Evolutionary conservation across 2,329 filamentous ascomycete species (phyloP).

Genomic region (Aspergillus puulaauensis): DNA sequence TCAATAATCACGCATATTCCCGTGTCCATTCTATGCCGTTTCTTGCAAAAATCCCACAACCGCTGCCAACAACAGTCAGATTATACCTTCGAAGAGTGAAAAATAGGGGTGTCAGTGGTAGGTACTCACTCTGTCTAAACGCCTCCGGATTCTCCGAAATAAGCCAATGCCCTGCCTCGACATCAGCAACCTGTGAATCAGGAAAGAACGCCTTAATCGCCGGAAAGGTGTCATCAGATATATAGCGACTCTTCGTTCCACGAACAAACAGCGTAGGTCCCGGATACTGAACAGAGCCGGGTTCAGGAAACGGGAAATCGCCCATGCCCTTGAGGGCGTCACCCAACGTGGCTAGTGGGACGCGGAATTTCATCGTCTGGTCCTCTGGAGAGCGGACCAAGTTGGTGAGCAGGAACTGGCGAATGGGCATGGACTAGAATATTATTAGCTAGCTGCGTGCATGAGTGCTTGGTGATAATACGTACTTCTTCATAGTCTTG

Average conservation of each 20-base stretch:
- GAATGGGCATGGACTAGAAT: constrained; percentile 65
- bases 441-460: not conserved
- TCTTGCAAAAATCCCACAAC: constrained; percentile 35
- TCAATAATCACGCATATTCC: not conserved
- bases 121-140: constrained; percentile 38
- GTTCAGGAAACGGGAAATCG: constrained; percentile 82
- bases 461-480: not conserved
- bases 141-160: constrained; percentile 46
- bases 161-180: constrained; percentile 46
- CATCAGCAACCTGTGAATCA: constrained; percentile 38
- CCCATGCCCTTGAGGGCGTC: constrained; percentile 71
- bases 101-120: not conserved
- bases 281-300: constrained; percentile 65
- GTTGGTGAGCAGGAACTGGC: constrained; percentile 91
- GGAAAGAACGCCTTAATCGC: constrained; percentile 45
- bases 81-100: not conserved
- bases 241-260: constrained; percentile 42
- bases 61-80: constrained; percentile 18
- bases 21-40: constrained; percentile 12
- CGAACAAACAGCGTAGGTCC: constrained; percentile 77
- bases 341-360: constrained; percentile 72
- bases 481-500: constrained; percentile 67
- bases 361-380: constrained; percentile 68
- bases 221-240: constrained; percentile 40
- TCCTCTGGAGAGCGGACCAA: constrained; percentile 58